Evolutionary conservation across 352 stramenopile species (phyloP).

Genomic region (Chrysophaeum taylorii): DNA sequence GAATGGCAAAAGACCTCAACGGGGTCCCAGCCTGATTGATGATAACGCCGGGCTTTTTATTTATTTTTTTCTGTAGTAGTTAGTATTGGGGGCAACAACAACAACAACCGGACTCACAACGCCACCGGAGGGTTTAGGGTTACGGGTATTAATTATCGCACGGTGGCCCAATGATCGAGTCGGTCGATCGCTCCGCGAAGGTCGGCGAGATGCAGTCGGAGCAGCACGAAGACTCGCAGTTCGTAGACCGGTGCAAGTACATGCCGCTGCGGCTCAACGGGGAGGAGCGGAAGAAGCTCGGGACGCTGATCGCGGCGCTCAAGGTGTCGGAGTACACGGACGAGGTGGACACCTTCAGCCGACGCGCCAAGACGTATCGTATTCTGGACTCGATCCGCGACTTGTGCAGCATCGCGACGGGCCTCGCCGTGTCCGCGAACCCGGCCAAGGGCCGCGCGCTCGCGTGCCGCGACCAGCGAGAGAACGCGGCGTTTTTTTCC

Average conservation of each 20-base stretch:
- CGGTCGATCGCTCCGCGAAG: too few relatives aligned
- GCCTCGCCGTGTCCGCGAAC: conserved; percentile 25
- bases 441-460: conserved; percentile 4
- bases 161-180: too few relatives aligned
- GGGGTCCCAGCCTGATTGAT: too few relatives aligned
- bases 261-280: conserved; percentile 57
- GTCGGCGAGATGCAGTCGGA: too few relatives aligned
- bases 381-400: conserved; percentile 38
- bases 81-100: too few relatives aligned
- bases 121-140: too few relatives aligned
- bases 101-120: too few relatives aligned
- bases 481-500: conserved; percentile 65
- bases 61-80: too few relatives aligned
- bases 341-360: conserved; percentile 70
- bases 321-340: conserved; percentile 79
- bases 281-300: conserved; percentile 58
- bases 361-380: conserved; percentile 44
- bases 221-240: conserved; percentile 17
- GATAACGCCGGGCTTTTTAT: too few relatives aligned
- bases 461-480: conserved; percentile 49
- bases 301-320: conserved; percentile 60
- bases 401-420: conserved; percentile 32
- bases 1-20: too few relatives aligned
- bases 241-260: conserved; percentile 41
- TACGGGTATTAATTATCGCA: too few relatives aligned